Base-by-base conservation (phyloP, 371 early-diverging fungal species). In the Conidiobolus incongruus region DNA sequence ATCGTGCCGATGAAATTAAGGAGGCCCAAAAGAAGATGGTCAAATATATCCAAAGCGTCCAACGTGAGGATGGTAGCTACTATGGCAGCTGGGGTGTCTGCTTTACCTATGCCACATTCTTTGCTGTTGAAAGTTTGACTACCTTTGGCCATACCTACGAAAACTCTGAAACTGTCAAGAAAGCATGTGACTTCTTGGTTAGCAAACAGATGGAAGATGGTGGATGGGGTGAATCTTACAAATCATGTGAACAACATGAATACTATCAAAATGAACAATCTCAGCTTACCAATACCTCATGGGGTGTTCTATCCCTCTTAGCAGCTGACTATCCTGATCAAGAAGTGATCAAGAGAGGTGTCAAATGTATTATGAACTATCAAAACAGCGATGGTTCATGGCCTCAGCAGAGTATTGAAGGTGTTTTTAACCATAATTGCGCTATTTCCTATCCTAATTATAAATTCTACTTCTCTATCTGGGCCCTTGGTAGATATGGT, bases 161-260 rank as follows among this genome's bases (percentile, higher is more conserved):
- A 15, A 88, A 45, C 46, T 61, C 47, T 59, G 61, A 45, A 23
- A 54, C 46, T 50, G 76, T 76, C 32, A 59, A 59, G 40, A 56
- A 61, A 15, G 88, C 72, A 0, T 96, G 95, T 51, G 80, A 88
- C 17, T 93, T 92, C 56, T 48, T 94, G 45, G 55, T 86, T 23
- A 59, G 71, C 11, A 82, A 84, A 47, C 95, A 94, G 61, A 63
- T 68, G 44, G 59, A 38, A 4, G 96, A 96, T 50, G 96, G 95
- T 46, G 96, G 96, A 2, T 96, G 96, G 96, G 96, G 96, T 39
- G 96, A 96, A 54, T 62, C 75, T 5, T 96, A 88, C 65, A 76
- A 80, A 70, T 71, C 85, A 1, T 86, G 83, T 48, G 86, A 83
- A 49, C 49, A 50, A 30, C 71, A 62, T 48, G 66, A 53, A 0